Evolutionary conservation across 768 basidiomycete species (phyloP).

Genomic region (Coprinopsis cinerea): DNA sequence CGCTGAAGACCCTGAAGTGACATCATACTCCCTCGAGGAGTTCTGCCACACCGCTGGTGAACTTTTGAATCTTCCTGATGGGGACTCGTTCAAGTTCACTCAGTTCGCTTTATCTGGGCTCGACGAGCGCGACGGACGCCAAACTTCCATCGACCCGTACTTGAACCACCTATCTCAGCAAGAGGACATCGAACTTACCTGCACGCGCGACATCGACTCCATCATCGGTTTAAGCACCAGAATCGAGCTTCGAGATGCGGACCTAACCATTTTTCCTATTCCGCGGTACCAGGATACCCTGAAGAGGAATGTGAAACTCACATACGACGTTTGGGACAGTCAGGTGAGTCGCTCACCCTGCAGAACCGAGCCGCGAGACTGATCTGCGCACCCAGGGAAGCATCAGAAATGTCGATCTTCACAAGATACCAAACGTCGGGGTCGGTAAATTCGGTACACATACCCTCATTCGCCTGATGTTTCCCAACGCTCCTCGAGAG

Average conservation of each 20-base stretch:
- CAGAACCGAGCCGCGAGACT: not conserved
- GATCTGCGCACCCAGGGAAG: not conserved
- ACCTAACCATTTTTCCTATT: not conserved
- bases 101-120: not conserved
- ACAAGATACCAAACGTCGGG: conserved; percentile 1
- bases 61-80: not conserved
- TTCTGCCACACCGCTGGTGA: not conserved
- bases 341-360: not conserved
- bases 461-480: not conserved
- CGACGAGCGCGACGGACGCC: not conserved
- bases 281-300: conserved; percentile 1
- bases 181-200: not conserved
- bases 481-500: not conserved
- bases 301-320: not conserved
- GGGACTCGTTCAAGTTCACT: not conserved
- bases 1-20: too few relatives aligned
- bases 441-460: not conserved
- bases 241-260: not conserved
- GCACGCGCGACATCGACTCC: conserved; percentile 2
- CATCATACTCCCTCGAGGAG: not conserved
- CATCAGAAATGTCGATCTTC: not conserved
- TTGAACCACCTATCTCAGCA: not conserved
- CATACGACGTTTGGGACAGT: not conserved
- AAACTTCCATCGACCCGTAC: not conserved
- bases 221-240: not conserved